Evolutionary conservation across 768 basidiomycete species (phyloP), one percentile per base, ranked within the genome.

Genomic region (Leccinum pellstonianum): DNA sequence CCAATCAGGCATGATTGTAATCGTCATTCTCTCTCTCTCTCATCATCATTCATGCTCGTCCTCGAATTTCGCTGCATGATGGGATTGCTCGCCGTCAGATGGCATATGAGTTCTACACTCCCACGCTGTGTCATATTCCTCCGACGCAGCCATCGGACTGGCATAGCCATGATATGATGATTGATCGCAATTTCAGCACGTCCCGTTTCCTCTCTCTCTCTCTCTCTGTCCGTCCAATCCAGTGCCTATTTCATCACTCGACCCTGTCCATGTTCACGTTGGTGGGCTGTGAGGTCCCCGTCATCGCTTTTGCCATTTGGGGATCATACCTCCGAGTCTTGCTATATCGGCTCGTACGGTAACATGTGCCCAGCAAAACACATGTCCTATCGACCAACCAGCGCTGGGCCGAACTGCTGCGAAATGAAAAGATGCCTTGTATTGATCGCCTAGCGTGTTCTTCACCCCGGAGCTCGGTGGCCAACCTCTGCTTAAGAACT

Each of bases 371-470:
- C 63, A n/a, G 11, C 4, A 19, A 46, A 63, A 63, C 67, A 63
- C 66, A 66, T 66, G 67, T 50, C 58, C 31, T 29, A 59, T 56
- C 65, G 43, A 46, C 43, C 43, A 46, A 46, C 43, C 43, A 46
- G 19, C 63, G 37, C 51, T 52, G 21, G 52, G n/a, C 31, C 54
- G 41, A 54, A 48, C 43, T 46, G 2, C 43, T 4, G 38, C 43
- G 31, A 62, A 68, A 67, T 67, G 61, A 68, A 68, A 66, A 55
- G 43, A 68, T 63, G 64, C 61, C 61, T 66, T 60, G 66, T 59
- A 67, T 65, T 62, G 66, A 65, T 65, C 63, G 61, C 66, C 59
- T 62, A 57, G 43, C 54, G 8, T 61, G 5, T 38, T 55, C 47
- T 46, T 46, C 19, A 19, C 43, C 43, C 59, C 31, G 57, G 52